Percentiles rank a stretch among this genome's conserved stretches.
These are phyloP conservation scores for Alnus rubra DNA, from an alignment of 306 rosid genomes.

Conservation along the genomic window DNA sequence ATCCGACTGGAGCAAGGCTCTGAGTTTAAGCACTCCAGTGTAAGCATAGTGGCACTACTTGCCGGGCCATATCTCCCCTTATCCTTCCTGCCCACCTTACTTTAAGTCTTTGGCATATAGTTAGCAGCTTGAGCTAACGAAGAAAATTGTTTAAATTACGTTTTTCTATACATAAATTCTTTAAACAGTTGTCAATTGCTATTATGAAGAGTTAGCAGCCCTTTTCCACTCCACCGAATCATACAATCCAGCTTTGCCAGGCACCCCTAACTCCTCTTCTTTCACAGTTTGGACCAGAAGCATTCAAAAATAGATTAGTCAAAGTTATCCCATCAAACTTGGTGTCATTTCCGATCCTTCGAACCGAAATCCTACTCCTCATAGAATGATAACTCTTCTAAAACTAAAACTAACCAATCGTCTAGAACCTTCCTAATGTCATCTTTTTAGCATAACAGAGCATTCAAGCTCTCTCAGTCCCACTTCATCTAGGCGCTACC, in stretches of 20 bases:
- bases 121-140: background rate
- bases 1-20: too few relatives aligned
- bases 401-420: conserved; percentile 1
- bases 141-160: background rate
- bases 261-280: background rate
- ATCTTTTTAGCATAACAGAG: conserved; percentile 17
- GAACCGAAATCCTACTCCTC: background rate
- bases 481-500: background rate
- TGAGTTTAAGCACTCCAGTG: background rate
- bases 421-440: background rate
- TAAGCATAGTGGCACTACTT: background rate
- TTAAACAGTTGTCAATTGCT: background rate
- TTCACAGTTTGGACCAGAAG: background rate
- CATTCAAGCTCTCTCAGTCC: conserved; percentile 4
- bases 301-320: background rate
- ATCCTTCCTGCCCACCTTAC: background rate
- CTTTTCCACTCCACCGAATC: background rate
- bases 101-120: background rate
- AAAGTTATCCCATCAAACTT: background rate
- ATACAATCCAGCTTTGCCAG: background rate
- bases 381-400: background rate
- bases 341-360: background rate
- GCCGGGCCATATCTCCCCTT: background rate
- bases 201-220: background rate
- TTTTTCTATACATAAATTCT: background rate